Evolutionary conservation across 306 rosid species (phyloP), one percentile per base, ranked within the genome.

Genomic region (Trifolium subterraneum): DNA sequence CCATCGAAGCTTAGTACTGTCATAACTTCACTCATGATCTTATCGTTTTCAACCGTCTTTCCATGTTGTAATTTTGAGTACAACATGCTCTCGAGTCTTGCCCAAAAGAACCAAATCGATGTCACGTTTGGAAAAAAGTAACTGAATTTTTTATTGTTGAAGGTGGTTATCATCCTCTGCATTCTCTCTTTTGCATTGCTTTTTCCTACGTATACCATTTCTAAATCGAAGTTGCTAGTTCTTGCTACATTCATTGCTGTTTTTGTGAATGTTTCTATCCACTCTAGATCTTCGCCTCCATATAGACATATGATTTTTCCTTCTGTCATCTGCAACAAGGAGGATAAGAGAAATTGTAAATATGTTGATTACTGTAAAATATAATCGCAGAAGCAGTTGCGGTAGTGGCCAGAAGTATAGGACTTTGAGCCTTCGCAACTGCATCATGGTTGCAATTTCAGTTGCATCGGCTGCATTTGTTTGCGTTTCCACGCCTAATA

Each of bases 21-120:
- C 92, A 88, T 90, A 1, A 88, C 86, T 76, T 93, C 97, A 14
- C 58, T 83, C 94, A 91, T 81, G 50, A 86, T 86, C 0, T 47
- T 48, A 66, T 93, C 98, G 16, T 84, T 74, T 5, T 91, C 94
- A 0, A 86, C 82, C 0, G 82, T 78, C 52, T 5, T 89, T 1
- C 86, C 87, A 0, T 79, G 70, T 12, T 86, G 86, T 8, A 87
- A 19, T 70, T 86, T 91, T 1, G 97, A 93, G 87, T 82, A 88
- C 51, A 93, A 38, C 97, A 93, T 93, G 89, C 96, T 89, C 63
- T 91, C 97, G 1, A 93, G 38, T 51, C 96, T 15, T 45, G 92
- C 78, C 98, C 97, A 93, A 69, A 93, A 93, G 91, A 89, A 93
- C 94, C 94, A 93, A 10, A 83, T 80, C 15, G 84, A 75, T 5